Conservation (phyloP, 805 yeast genomes). For the Yarrowia osloensis region DNA sequence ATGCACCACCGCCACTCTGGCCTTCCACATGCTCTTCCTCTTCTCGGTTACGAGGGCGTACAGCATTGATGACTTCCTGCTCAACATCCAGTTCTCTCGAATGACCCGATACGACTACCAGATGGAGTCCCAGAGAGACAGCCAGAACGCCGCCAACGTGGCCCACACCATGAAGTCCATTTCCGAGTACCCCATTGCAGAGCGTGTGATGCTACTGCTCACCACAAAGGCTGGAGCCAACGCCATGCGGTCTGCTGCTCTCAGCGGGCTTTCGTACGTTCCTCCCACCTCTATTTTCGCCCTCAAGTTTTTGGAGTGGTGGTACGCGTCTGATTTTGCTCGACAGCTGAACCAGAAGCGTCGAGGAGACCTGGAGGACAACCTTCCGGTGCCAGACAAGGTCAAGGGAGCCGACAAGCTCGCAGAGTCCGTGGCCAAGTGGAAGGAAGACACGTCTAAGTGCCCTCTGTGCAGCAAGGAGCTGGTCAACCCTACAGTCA, state of each 20-base stretch:
- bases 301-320: conserved; percentile 89
- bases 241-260: conserved; percentile 35
- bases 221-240: conserved; percentile 42
- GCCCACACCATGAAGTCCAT: conserved; percentile 27
- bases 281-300: conserved; percentile 82
- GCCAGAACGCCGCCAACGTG: conserved; percentile 20
- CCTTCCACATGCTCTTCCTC: conserved; percentile 63
- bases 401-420: conserved; percentile 32
- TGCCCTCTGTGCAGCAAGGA: conserved; percentile 59
- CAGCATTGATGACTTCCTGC: conserved; percentile 58
- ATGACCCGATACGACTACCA: conserved; percentile 44
- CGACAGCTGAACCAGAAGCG: conserved; percentile 53
- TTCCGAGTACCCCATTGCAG: conserved; percentile 30
- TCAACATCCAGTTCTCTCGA: conserved; percentile 67
- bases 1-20: conserved; percentile 53
- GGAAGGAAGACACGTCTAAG: conserved; percentile 35
- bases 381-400: conserved; percentile 35
- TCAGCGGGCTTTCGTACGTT: conserved; percentile 44
- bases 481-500: conserved; percentile 76
- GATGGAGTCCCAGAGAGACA: conserved; percentile 37
- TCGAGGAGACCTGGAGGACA: conserved; percentile 36
- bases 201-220: conserved; percentile 32
- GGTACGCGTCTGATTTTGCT: conserved; percentile 77
- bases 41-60: conserved; percentile 68
- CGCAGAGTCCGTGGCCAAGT: conserved; percentile 37